Percentiles rank a stretch among this genome's conserved stretches.
Evolutionary conservation across 2,329 filamentous ascomycete genomes (phyloP).

Genomic region (Teratosphaeria pseudoeucalypti): DNA sequence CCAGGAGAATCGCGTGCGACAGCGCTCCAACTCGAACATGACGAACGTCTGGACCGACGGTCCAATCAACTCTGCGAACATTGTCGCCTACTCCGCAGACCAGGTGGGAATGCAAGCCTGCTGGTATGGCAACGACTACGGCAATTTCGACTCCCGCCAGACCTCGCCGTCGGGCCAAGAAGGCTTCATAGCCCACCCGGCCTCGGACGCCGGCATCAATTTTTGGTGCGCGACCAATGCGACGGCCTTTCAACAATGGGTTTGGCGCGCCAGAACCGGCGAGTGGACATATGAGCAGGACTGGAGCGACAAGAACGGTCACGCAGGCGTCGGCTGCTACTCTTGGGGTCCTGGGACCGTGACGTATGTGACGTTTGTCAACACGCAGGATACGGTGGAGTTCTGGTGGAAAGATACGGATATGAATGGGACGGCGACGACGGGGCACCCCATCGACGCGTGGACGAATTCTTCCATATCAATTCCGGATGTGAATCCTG

Average conservation of each 20-base stretch:
- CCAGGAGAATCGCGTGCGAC: conserved; percentile 28
- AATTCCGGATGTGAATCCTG: conserved; percentile 25
- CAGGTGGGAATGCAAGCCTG: conserved; percentile 30
- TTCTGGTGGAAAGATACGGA: conserved; percentile 38
- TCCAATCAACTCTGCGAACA: conserved; percentile 21
- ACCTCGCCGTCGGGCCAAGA: conserved; percentile 27
- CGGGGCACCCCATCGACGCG: conserved; percentile 30
- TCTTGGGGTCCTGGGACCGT: conserved; percentile 30
- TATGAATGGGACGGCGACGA: conserved; percentile 19
- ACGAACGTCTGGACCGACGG: conserved; percentile 32
- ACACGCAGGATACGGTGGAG: conserved; percentile 28
- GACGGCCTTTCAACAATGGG: conserved; percentile 31
- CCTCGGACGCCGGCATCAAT: conserved; percentile 29
- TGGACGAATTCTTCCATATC: conserved; percentile 21
- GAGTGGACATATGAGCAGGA: conserved; percentile 27
- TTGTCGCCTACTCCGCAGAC: conserved; percentile 22
- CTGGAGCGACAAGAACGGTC: conserved; percentile 32
- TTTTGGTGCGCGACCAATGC: conserved; percentile 34
- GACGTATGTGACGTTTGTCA: conserved; percentile 34
- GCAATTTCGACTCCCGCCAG: conserved; percentile 16
- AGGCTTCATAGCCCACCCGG: conserved; percentile 11
- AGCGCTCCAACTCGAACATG: conserved; percentile 29
- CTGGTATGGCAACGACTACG: conserved; percentile 29
- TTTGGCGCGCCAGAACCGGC: conserved; percentile 30
- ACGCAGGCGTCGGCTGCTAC: conserved; percentile 36